Evolutionary conservation across 2,329 filamentous ascomycete genomes (phyloP).

Genomic region (Exserohilum turcica): DNA sequence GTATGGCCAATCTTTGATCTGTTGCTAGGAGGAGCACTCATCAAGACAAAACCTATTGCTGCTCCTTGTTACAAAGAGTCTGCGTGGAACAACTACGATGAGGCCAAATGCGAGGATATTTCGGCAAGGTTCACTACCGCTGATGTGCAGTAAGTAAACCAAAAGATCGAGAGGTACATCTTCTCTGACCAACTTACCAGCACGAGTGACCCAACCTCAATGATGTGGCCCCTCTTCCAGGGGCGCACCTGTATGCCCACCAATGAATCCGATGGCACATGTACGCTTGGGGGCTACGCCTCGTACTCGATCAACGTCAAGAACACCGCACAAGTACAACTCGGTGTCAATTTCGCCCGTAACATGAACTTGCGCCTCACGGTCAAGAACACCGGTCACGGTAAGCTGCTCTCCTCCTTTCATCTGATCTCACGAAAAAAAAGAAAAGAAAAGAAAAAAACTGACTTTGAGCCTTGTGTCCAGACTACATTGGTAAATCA

Average conservation of each 20-base stretch:
- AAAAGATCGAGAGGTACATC: not conserved
- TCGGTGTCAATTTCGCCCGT: constrained; percentile 25
- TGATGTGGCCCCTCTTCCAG: constrained; percentile 34
- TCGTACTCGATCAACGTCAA: constrained; percentile 22
- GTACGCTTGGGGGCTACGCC: constrained; percentile 23
- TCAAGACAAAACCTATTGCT: constrained; percentile 28
- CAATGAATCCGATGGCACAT: constrained; percentile 14
- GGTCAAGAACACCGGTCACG: constrained; percentile 28
- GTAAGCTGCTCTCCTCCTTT: not conserved
- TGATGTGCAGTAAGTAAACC: constrained; percentile 11
- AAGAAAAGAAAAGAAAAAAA: not conserved
- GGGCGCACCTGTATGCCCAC: constrained; percentile 32
- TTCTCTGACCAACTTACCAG: not conserved
- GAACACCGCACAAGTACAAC: constrained; percentile 24
- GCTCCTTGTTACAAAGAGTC: constrained; percentile 29
- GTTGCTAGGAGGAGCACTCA: constrained; percentile 22
- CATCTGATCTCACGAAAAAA: not conserved
- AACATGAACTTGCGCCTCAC: constrained; percentile 26
- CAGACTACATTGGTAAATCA: constrained; percentile 26
- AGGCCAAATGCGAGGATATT: constrained; percentile 19
- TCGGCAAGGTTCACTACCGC: constrained; percentile 15
- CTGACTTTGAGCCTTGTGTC: not conserved
- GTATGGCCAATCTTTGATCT: constrained; percentile 26
- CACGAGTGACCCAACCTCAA: constrained; percentile 28
- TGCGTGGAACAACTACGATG: constrained; percentile 14